Base-by-base conservation (phyloP, 2,329 filamentous ascomycete species). In the Neurospora sp. region DNA sequence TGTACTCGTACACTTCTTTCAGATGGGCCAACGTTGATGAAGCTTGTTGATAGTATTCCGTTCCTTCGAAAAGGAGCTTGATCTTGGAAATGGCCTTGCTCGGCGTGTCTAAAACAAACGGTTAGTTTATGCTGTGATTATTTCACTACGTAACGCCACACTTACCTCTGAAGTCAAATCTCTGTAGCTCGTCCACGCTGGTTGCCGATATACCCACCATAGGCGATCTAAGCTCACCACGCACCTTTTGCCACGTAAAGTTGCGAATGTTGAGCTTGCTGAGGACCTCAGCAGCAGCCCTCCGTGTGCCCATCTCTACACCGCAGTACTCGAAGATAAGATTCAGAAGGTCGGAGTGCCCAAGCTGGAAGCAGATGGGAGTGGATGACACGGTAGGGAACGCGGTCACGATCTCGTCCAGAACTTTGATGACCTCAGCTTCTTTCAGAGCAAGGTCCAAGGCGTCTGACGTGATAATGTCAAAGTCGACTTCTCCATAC, bases 401-500 rank as follows among this genome's bases (percentile, higher is more conserved):
- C 5, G 90, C 87, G 67, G 89, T 85, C 17, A 96, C 86, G 52
- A 97, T 91, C 78, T 99, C 96, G 77, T 99, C 96, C 28, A 98
- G 82, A 2, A 98, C 94, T 76, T 97, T 98, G 74, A 99, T 87
- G 0, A 93, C 90, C 79, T 98, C 95, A 0, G 95, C 95, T 79
- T 99, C 96, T 76, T 97, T 96, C 70, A 97, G 80, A 1, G 93
- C 91, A 66, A 97, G 83, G 76, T 98, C 93, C 5, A 93, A 81
- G 0, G 91, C 90, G 74, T 94, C 90, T 66, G 88, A 87, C 0
- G 93, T 95, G n/a, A 97, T 87, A 71, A 99, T 93, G 80, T 99
- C 96, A 78, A 98, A 99, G 78, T 98, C 94, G 2, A 96, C 94
- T 78, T 98, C 96, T 10, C 92, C 91, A 78, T 93, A 91, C 76